Evolutionary conservation across 257 asterid species (phyloP).

Genomic region (Nicotiana otophora): DNA sequence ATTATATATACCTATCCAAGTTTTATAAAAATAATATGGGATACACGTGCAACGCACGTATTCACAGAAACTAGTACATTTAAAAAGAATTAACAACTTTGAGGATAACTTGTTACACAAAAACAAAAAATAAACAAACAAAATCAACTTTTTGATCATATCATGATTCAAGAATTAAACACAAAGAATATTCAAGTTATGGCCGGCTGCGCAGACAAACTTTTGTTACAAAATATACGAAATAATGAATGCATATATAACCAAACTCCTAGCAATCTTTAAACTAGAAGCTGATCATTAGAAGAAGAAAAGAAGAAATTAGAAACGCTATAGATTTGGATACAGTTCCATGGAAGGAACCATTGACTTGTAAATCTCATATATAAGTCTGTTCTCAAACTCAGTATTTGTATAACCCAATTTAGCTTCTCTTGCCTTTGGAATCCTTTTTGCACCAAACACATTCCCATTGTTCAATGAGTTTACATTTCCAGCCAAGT

Average conservation of each 20-base stretch:
- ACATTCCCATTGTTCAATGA: slow-evolving; percentile 6
- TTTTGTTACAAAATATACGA: background rate
- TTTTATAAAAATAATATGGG: too few relatives aligned
- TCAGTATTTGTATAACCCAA: slow-evolving; percentile 26
- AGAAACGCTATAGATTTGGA: background rate
- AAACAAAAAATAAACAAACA: background rate
- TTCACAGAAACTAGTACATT: background rate
- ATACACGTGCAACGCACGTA: too few relatives aligned
- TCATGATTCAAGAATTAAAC: background rate
- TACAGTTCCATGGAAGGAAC: slow-evolving; percentile 50
- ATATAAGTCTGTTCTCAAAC: slow-evolving; percentile 54
- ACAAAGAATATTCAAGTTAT: background rate
- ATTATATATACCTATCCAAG: too few relatives aligned
- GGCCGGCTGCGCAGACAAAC: background rate
- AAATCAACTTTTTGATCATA: background rate
- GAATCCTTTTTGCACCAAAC: slow-evolving; percentile 14
- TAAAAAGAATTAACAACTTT: background rate
- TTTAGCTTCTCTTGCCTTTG: slow-evolving; percentile 15
- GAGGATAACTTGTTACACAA: background rate
- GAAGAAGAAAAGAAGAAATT: background rate
- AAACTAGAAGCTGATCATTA: background rate
- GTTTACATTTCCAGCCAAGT: slow-evolving; percentile 19
- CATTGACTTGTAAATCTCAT: slow-evolving; percentile 74
- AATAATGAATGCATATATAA: background rate
- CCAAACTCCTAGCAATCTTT: background rate